A percentile compares a stretch with the other conserved stretches of the same genome.
These are phyloP conservation scores for Colletotrichum abscissum DNA, from an alignment of 2,329 filamentous ascomycete species.

Conservation along the genomic window DNA sequence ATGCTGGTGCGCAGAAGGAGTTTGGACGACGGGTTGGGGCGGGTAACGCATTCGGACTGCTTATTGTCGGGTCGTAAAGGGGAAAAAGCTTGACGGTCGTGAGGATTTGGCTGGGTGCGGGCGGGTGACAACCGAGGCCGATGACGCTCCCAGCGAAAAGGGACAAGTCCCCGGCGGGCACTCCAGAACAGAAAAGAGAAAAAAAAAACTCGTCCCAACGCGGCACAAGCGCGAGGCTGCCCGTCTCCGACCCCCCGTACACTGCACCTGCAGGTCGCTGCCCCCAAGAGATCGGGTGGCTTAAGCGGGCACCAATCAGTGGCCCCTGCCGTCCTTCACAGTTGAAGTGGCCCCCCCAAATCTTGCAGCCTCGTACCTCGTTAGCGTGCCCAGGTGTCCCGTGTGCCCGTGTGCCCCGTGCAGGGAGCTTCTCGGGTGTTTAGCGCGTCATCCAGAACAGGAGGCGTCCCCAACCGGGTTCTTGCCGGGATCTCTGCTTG, in stretches of 20 bases:
- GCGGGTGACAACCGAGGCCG: constrained; percentile 20
- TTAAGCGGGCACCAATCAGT: constrained; percentile 33
- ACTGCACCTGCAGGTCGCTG: constrained; percentile 22
- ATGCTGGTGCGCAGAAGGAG: constrained; percentile 16
- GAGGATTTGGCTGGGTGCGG: neutral
- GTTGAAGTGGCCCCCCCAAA: neutral
- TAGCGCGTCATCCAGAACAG: constrained; percentile 31
- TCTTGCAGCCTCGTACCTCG: neutral
- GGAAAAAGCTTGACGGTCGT: constrained; percentile 13
- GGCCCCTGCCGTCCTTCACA: constrained; percentile 6
- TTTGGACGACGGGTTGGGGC: constrained; percentile 10
- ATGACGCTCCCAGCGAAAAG: constrained; percentile 32
- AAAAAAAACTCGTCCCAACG: constrained; percentile 8
- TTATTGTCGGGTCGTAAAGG: constrained; percentile 19
- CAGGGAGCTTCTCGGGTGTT: constrained; percentile 22
- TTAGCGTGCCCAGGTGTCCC: constrained; percentile 14
- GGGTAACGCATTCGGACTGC: constrained; percentile 25
- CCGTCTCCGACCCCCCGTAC: neutral
- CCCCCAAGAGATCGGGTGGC: neutral
- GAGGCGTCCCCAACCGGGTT: constrained; percentile 20
- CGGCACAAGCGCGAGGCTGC: constrained; percentile 20
- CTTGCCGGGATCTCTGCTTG: constrained; percentile 20
- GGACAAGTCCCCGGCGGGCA: constrained; percentile 4
- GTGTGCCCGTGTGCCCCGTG: constrained; percentile 9
- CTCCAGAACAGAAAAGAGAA: too few species aligned